Base-by-base conservation (phyloP, 2,329 filamentous ascomycete genomes). In the Alternaria solani region DNA sequence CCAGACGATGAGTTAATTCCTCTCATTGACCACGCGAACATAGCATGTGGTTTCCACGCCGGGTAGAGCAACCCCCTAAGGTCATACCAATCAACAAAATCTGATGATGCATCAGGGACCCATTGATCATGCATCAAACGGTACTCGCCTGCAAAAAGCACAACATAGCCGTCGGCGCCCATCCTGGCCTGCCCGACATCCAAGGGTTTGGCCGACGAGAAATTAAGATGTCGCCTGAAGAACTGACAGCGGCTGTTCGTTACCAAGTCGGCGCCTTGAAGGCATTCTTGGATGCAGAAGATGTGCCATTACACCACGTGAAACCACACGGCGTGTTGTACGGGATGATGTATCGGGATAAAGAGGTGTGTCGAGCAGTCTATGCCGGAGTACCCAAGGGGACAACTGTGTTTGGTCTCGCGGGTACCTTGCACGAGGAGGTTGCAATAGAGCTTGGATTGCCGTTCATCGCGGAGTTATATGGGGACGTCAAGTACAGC, bases 261-360 rank as follows among this genome's bases (percentile, higher is more conserved):
- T 90, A 90, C 74, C 88, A 90, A 69, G 83, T 90, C 34, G 88
- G 88, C 2, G 87, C 88, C 0, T 78, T 90, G 2, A 83, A 86
- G 61, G 87, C 78, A 1, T 87, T 89, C 62, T 78, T 90, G 2
- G 83, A 86, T 34, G 82, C 81, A 0, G 87, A 89, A 66, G 81
- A 80, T 14, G 75, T 89, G 7, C 76, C 80, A 14, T 74, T 90
- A 26, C 81, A 87, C 65, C 88, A 90, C 65, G 84, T 90, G 41
- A 90, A 88, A 71, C 86, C 87, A 2, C 87, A 89, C 57, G 86
- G 87, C 5, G 82, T 85, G 23, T 78, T 89, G 2, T 89, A 87
- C 68, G 84, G 84, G 5, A 85, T 86, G 83, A 85, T 84, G 78
- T 83, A 81, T 62, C 73, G 84, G 60, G 82, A 86, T 63, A 78